Base-by-base conservation (phyloP, 2,329 filamentous ascomycete genomes). In the Talaromyces amestolkiae region DNA sequence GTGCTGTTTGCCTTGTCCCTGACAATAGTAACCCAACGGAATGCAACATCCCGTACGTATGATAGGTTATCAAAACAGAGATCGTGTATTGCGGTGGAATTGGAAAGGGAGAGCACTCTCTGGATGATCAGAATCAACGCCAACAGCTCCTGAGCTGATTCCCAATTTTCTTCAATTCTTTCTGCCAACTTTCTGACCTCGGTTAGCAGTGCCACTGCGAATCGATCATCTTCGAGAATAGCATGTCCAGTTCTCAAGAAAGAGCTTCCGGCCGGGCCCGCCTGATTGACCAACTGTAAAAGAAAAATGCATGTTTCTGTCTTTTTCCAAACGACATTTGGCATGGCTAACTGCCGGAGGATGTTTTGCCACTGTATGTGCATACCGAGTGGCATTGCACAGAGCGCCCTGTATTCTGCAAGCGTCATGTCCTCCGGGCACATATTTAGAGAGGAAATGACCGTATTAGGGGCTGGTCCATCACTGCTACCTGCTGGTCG, bases 401-500 rank as follows among this genome's bases (percentile, higher is more conserved):
- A 62, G 9, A 62, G 35, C 19, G 45, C 47, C 22, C 19, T 62
- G 10, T 62, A 62, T 24, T 62, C 60, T 4, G 17, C 47, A 31
- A 54, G 47, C 10, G 19, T 62, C 47, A 62, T 62, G 17, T 53
- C 47, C 15, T 37, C 60, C 33, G 60, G 60, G 47, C 33, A 62
- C 3, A 4, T 33, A 43, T 62, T 5, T 3, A 15, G 60, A 15
- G 60, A 62, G 22, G 60, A 17, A 31, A 62, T 54, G 0, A 62
- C 33, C 10, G 35, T 41, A 62, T 62, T 62, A n/a, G 60, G 47
- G 2, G 33, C 3, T 2, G 35, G 60, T 3, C 60, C 79, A 58
- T 74, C 68, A 0, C 73, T 71, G 0, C 37, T 43, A 0, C 61
- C 24, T 1, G 70, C 66, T 1, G 76, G 70, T 3, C 77, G 77